phyloP scores from a whole-genome alignment of 1,284 basidiomycete species.

The Trichosporon sp. region DNA sequence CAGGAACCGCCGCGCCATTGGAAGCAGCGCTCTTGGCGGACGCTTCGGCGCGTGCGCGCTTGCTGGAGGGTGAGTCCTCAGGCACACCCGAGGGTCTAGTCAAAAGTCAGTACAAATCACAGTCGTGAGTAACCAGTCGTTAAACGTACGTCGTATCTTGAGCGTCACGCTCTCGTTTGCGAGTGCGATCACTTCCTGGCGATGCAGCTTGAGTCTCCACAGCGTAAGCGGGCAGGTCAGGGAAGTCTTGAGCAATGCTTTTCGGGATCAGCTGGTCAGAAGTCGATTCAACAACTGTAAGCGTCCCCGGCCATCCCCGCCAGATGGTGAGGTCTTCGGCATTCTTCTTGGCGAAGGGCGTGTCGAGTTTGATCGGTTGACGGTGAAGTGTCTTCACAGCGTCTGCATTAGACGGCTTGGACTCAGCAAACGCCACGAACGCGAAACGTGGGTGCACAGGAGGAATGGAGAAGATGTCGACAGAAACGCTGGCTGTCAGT shows the following conservation, averaged over 20 bases:
- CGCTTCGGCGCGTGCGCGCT: background rate
- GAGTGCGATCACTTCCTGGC: constrained; percentile 1
- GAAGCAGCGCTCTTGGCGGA: constrained; percentile 10
- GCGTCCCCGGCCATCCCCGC: constrained; percentile 43
- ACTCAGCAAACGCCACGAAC: constrained; percentile 48
- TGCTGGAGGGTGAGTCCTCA: constrained; percentile 18
- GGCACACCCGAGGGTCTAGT: background rate
- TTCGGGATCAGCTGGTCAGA: constrained; percentile 46
- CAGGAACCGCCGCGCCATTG: constrained; percentile 19
- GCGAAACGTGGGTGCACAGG: constrained; percentile 50
- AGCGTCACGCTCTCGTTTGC: constrained; percentile 25
- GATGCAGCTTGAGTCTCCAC: constrained; percentile 19
- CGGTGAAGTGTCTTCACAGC: constrained; percentile 46
- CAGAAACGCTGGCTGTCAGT: constrained; percentile 45
- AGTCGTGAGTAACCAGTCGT: background rate
- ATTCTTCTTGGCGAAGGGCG: constrained; percentile 42
- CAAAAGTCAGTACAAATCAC: background rate
- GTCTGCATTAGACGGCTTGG: constrained; percentile 29
- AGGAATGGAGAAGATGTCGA: constrained; percentile 55
- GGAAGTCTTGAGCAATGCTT: constrained; percentile 41
- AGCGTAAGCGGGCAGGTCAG: constrained; percentile 49
- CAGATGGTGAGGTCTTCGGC: constrained; percentile 46
- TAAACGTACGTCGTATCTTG: constrained; percentile 15
- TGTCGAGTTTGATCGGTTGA: constrained; percentile 42
- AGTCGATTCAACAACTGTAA: constrained; percentile 49